Base-by-base conservation (phyloP, 805 yeast species). In the Spathaspora passalidarum region DNA sequence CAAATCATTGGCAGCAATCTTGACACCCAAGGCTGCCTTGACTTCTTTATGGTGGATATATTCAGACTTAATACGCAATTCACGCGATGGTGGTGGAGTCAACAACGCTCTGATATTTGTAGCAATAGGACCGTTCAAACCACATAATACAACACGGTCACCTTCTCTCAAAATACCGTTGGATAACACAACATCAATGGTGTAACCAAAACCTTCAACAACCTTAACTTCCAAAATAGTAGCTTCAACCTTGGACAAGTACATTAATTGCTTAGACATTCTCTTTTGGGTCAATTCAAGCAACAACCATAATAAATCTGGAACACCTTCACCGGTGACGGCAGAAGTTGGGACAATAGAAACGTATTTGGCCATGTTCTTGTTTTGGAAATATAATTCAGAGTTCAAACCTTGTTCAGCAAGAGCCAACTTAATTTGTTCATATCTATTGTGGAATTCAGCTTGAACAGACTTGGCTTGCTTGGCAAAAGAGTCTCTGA, bases 311-410 rank as follows among this genome's bases (percentile, higher is more conserved):
- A 94, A 81, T 73, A 94, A 79, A 81, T 94, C 99, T 42, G 99
- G 99, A 58, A 94, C 95, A 87, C 99, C 99, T 73, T 94, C 99
- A 68, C 99, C 99, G 11, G 97, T 91, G 38, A 91, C 95, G 46
- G 99, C 99, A 51, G 98, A 92, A 16, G 99, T 94, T 57, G 99
- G 99, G 38, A 94, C 96, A 59, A 94, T 86, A 32, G 97, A 90
- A 46, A 94, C 99, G 61, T 84, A 89, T 66, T 90, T 89, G 46
- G 97, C 73, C 79, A 92, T 73, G 74, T 92, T 94, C 69, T 86
- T 87, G 80, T 94, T 94, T 69, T 92, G 88, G 87, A 78, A 94
- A 71, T 94, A 94, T 53, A 94, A 79, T 72, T 95, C 99, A 46
- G 98, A 88, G 76, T 94, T 94, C 75, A 94, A 84, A 61, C 99